Base-by-base conservation (phyloP, 768 basidiomycete genomes). In the Dentipellis fragilis region DNA sequence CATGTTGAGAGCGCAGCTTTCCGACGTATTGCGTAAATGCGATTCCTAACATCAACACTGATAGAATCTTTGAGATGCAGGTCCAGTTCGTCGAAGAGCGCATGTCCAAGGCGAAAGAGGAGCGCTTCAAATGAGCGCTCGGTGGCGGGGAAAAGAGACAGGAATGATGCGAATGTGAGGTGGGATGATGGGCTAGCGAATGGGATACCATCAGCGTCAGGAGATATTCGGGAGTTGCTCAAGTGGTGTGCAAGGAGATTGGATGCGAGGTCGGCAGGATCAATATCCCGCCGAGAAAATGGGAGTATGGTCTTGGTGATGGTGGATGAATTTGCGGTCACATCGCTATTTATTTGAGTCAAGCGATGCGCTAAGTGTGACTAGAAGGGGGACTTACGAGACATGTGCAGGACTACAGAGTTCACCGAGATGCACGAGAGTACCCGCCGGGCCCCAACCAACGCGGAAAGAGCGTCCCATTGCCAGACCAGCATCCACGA, bases 401-500 rank as follows among this genome's bases (percentile, higher is more conserved):
- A 73, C 70, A 52, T 74, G 71, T 4, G 65, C 70, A 22, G 85
- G 83, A 7, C 75, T 71, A 69, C 88, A 85, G 59, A 95, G 70
- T 50, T 75, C 74, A n/a, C 91, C 93, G 10, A 87, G 67, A 68
- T 91, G 86, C 10, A 84, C 84, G 7, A 97, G 65, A 39, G 73
- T 75, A 0, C 92, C 92, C 38, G 80, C 78, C 1, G 89, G 85
- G 17, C 94, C 91, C 92, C 93, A 98, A 4, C 90, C 84, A 2
- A 87, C 90, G 55, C 93, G 79, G 68, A 93, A 96, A 11, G 89
- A 90, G 16, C 92, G 80, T 11, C 93, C 93, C 55, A 93, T 72
- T 0, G 87, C 79, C 37, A 97, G 73, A 0, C 93, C 94, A 14
- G 90, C 88, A 68, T 99, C 95, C 10, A 82, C 73, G 46, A 83